Conservation (phyloP, 495 filamentous ascomycete genomes). For the Aspergillus haitiensis region DNA sequence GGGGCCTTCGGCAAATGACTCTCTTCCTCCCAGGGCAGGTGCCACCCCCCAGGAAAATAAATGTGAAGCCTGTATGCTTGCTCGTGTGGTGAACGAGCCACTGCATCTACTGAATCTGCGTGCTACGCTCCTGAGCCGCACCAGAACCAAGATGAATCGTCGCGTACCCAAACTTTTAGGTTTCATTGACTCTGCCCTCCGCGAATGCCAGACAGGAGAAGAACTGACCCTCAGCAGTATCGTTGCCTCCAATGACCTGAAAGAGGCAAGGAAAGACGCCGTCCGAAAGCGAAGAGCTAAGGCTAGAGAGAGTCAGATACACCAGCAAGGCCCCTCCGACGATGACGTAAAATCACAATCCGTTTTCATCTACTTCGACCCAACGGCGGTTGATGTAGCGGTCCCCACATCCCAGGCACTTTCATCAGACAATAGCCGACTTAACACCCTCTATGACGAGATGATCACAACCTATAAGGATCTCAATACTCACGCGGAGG, state of each 20-base stretch:
- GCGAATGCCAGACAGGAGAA: slow-evolving; percentile 13
- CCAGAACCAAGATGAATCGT: slow-evolving; percentile 24
- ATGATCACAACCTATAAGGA: neutral
- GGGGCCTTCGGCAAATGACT: slow-evolving; percentile 11
- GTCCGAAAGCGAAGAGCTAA: slow-evolving; percentile 17
- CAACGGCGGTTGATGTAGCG: neutral
- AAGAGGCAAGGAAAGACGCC: slow-evolving; percentile 30
- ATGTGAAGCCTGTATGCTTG: slow-evolving; percentile 46
- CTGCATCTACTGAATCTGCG: slow-evolving; percentile 30
- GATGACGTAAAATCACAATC: neutral
- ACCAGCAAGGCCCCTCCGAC: neutral
- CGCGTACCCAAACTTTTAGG: slow-evolving; percentile 26
- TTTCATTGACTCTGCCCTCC: slow-evolving; percentile 33
- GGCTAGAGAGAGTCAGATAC: neutral
- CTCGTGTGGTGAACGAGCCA: slow-evolving; percentile 31
- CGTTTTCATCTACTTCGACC: slow-evolving; percentile 3
- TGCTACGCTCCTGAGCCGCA: slow-evolving; percentile 34
- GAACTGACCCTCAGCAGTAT: slow-evolving; percentile 16
- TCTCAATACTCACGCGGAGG: neutral
- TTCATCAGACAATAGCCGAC: no score
- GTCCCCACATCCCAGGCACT: neutral
- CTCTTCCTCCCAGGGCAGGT: neutral
- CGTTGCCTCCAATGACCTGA: slow-evolving; percentile 25
- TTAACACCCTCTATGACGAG: neutral
- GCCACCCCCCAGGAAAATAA: slow-evolving; percentile 32